Conservation (phyloP, 331 rosid genomes). For the Pyracantha coccinea region DNA sequence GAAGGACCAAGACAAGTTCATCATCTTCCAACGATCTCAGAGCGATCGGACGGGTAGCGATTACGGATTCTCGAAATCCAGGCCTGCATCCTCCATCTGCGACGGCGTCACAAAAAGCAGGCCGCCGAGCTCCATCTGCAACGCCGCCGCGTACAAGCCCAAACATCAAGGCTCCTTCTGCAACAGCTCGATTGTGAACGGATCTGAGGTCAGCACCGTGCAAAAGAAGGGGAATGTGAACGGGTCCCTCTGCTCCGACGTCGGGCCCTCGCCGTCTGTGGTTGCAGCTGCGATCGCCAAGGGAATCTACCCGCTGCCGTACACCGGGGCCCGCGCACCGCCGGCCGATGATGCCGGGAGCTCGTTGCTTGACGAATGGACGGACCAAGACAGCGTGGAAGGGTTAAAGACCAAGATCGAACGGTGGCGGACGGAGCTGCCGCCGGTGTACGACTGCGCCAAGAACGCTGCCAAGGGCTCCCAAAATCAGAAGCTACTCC, state of each 20-base stretch:
- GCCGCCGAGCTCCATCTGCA: not conserved
- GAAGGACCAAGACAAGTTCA: not conserved
- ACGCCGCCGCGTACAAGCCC: not conserved
- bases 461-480: not conserved
- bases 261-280: slow-evolving; percentile 74
- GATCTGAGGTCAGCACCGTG: slow-evolving; percentile 14
- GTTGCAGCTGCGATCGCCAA: slow-evolving; percentile 69
- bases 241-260: slow-evolving; percentile 50
- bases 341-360: slow-evolving; percentile 7
- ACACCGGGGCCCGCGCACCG: not conserved
- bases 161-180: slow-evolving; percentile 8
- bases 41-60: slow-evolving; percentile 42
- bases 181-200: slow-evolving; percentile 16
- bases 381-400: slow-evolving; percentile 40
- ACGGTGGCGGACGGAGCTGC: slow-evolving; percentile 60
- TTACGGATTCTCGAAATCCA: not conserved
- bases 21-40: slow-evolving; percentile 36
- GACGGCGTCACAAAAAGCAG: not conserved
- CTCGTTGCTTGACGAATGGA: slow-evolving; percentile 47
- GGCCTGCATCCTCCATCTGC: not conserved
- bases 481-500: slow-evolving; percentile 6
- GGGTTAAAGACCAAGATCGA: slow-evolving; percentile 62
- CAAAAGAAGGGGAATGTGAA: slow-evolving; percentile 18
- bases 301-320: slow-evolving; percentile 32
- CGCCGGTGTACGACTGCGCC: slow-evolving; percentile 35